Base-by-base conservation (phyloP, 78 protist species). In the Dictyostelium citrinum region DNA sequence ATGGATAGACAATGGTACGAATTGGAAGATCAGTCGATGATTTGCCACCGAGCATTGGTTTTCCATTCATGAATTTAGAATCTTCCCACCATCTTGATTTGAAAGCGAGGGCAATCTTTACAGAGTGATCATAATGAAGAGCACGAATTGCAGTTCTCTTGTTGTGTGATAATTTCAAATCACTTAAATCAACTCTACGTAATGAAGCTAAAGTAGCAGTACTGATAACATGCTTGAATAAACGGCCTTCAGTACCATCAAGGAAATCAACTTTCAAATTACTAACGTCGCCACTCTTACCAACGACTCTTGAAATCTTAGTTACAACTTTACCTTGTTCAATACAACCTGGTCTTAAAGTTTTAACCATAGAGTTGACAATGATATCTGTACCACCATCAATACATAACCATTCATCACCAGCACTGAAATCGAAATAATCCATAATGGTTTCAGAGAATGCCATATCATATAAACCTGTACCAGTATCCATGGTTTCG, bases 21-120 rank as follows among this genome's bases (percentile, higher is more conserved):
- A 83, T 33, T 71, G 90, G 90, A 9, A 83, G 70, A 83, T 83
- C 90, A 8, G 90, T 83, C 3, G 55, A 37, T 17, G 90, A 71
- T 49, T 43, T 75, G 20, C 90, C 90, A 51, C 90, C 90, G 1
- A 39, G 33, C 35, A 83, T 71, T 71, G 90, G 81, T 31, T 49
- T 68, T n/a, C 90, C 90, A 24, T 83, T 83, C 90, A 83, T 83
- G 12, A 83, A 27, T 7, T 46, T 43, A 1, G 58, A 39, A 33
- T 83, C 90, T 51, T 83, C 81, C 90, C 90, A 83, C 90, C 90
- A 83, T 46, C 90, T 58, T 3, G 37, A 31, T 27, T 29, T 45
- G 71, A 83, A 83, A 5, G 45, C 5, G n/a, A 83, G 24, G 5
- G 81, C 68, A 46, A 83, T 67, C 49, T 83, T 83, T 37, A 67